Base-by-base conservation (phyloP, 2,329 filamentous ascomycete genomes). In the Colletotrichum plurivorum region DNA sequence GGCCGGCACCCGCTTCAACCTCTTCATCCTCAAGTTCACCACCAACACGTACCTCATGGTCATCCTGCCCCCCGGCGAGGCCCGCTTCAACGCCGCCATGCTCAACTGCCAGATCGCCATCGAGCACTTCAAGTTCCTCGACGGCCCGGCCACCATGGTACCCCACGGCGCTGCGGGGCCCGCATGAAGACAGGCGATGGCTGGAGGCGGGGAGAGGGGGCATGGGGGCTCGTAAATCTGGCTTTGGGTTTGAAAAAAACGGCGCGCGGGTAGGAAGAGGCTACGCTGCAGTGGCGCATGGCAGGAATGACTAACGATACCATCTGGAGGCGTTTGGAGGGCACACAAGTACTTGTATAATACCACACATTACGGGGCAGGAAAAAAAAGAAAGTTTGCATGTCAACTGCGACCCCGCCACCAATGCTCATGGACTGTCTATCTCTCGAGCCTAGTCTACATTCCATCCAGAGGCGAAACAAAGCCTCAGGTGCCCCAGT, bases 31-130 rank as follows among this genome's bases (percentile, higher is more conserved):
- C 72, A 94, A 97, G 73, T 94, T 99, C 73, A 99, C 96, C 2
- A 97, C 96, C 61, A 99, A 99, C 81, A 99, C 96, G 2, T 98
- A 98, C 77, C 91, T 99, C 69, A 94, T 97, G 76, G 94, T 97
- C 9, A 92, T 97, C 43, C 89, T 98, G 73, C 95, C 96, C 0
- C 94, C 95, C 0, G 95, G 95, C 25, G 95, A 98, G 80, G 93
- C 94, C 20, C 89, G 93, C 6, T 97, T 97, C 84, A 98, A 98
- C 75, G 90, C 93, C 61, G 95, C 95, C 13, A 90, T 96, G 79
- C 86, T 97, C 73, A 98, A 98, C 78, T 96, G 95, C 73, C 91
- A 94, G 80, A 92, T 97, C 67, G 95, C 94, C 0, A 88, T 94
- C 53, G 90, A 93, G 73, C 92, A 93, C 73, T 98, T 98, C 78